Conservation (phyloP, 108 stramenopile genomes). For the Pseudonitzschia pungens region DNA sequence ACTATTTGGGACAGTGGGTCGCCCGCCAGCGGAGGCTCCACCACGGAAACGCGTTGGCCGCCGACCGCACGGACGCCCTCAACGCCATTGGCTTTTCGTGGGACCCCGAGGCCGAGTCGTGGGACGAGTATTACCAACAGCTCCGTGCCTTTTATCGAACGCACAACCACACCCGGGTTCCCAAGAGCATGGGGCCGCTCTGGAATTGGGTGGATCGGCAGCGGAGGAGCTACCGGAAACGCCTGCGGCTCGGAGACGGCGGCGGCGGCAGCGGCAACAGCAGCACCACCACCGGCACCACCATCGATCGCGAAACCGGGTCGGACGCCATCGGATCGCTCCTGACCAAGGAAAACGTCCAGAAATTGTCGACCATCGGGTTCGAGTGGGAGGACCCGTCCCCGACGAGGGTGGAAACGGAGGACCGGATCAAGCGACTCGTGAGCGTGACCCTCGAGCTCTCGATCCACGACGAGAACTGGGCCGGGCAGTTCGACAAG, state of each 20-base stretch:
- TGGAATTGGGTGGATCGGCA: conserved; percentile 40
- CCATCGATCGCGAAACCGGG: not conserved
- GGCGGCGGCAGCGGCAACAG: too few species aligned
- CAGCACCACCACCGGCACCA: too few species aligned
- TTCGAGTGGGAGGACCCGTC: conserved; percentile 15
- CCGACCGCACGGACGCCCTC: conserved; percentile 31
- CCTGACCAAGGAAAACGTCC: conserved; percentile 15
- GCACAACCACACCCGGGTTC: conserved; percentile 43
- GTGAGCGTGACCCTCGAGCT: conserved; percentile 27
- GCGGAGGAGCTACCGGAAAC: conserved; percentile 23
- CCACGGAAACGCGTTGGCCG: not conserved
- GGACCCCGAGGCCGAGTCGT: conserved; percentile 26
- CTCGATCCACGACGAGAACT: conserved; percentile 29
- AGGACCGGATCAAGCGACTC: conserved; percentile 26
- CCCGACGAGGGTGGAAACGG: not conserved
- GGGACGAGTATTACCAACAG: conserved; percentile 35
- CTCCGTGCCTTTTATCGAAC: conserved; percentile 28
- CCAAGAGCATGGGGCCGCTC: conserved; percentile 17
- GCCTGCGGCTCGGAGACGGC: not conserved
- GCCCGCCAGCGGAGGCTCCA: conserved; percentile 49
- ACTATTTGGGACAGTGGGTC: conserved; percentile 55
- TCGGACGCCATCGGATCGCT: not conserved
- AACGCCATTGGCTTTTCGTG: conserved; percentile 30
- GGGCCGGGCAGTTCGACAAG: conserved; percentile 25
- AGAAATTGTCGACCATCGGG: conserved; percentile 12